Evolutionary conservation across 306 rosid species (phyloP), one percentile per base, ranked within the genome.

Genomic region (Vigna trinervia): DNA sequence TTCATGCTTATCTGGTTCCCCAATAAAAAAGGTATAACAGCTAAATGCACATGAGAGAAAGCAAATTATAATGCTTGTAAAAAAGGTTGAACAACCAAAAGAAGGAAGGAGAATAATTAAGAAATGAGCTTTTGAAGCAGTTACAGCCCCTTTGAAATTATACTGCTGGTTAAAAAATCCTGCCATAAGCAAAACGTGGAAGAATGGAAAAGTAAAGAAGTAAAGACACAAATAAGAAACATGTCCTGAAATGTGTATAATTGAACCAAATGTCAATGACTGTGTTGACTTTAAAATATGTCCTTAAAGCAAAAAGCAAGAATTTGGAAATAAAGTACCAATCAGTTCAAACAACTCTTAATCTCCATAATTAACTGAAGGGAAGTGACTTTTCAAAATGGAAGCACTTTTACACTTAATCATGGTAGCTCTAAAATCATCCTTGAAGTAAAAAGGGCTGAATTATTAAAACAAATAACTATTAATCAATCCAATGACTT

Each of bases 11-110:
- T 43, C 67, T 81, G 83, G 71, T 54, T 61, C 57, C 63, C 47
- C 70, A 73, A 73, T 28, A 30, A 72, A 66, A 41, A 65, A 59
- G 1, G 13, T 41, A 80, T 75, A 71, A 60, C 77, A 76, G 34
- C 12, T 11, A 77, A 66, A 67, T 23, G 61, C 47, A 50, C 71
- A 62, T 74, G 84, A 52, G 61, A 75, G 61, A 75, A 63, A 69
- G 75, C 19, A 61, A 15, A 61, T 61, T 15, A 69, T 53, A 78
- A 45, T 51, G 74, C 13, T 20, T 12, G 78, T 77, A 51, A 73
- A 77, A 75, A 75, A 78, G 59, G 65, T 71, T 80, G 53, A 78
- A 64, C 77, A 71, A 75, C 80, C 86, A 71, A 78, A 30, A 41
- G 11, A 32, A 68, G 60, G 79, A 43, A 77, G 51, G 52, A 52